phyloP scores from a whole-genome alignment of 495 filamentous ascomycete species.

The Penicilliopsis zonata region DNA sequence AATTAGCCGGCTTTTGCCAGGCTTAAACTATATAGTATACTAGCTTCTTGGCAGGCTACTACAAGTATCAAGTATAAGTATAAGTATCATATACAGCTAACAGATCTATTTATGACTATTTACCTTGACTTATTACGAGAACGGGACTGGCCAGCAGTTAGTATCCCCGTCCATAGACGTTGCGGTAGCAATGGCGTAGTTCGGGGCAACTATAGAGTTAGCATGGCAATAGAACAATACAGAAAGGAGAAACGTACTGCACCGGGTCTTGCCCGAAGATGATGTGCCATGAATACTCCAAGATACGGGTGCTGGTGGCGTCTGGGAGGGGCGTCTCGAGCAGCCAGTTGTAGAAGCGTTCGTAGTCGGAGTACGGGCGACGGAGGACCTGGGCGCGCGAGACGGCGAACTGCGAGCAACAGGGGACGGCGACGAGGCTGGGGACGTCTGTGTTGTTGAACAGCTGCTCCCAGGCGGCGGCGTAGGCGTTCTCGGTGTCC shows the following conservation, averaged over 20 bases:
- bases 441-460: conserved; percentile 36
- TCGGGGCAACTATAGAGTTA: conserved; percentile 16
- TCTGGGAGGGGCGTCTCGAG: conserved; percentile 45
- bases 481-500: conserved; percentile 15
- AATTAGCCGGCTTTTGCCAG: too few relatives aligned
- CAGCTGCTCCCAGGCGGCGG: conserved; percentile 26
- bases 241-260: conserved; percentile 14
- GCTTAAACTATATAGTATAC: too few relatives aligned
- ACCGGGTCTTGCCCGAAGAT: conserved; percentile 36
- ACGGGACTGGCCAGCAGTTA: too few relatives aligned
- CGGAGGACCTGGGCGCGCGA: conserved; percentile 35
- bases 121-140: too few relatives aligned
- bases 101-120: too few relatives aligned
- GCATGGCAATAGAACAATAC: neutral
- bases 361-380: conserved; percentile 40
- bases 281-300: conserved; percentile 68
- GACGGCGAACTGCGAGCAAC: conserved; percentile 64
- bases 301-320: conserved; percentile 45
- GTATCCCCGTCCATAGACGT: conserved; percentile 16
- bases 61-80: too few relatives aligned
- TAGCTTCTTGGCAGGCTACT: too few relatives aligned
- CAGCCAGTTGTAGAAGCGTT: conserved; percentile 46
- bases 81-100: too few relatives aligned
- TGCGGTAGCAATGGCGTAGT: conserved; percentile 15
- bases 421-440: conserved; percentile 36